A percentile compares a stretch with the other conserved stretches of the same genome.
Evolutionary conservation across 805 yeast genomes (phyloP).

Genomic region (Diddensiella caesifluorescens): DNA sequence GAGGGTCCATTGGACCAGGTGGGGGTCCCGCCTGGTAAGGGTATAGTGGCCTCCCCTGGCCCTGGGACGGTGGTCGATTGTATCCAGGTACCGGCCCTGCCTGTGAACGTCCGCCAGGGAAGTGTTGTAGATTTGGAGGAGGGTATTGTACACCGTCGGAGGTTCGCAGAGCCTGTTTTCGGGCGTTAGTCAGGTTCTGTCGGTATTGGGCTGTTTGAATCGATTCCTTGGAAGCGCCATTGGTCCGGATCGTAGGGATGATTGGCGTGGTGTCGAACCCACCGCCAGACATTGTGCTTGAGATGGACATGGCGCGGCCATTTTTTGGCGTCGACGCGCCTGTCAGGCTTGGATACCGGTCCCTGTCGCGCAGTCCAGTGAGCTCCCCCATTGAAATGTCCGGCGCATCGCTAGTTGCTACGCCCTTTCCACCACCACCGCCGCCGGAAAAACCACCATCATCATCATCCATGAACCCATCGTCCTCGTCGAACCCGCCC

Average conservation of each 20-base stretch:
- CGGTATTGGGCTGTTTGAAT: constrained; percentile 17
- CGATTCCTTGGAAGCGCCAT: constrained; percentile 9
- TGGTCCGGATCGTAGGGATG: constrained; percentile 28
- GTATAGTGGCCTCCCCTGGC: constrained; percentile 4
- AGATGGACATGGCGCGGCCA: constrained; percentile 29
- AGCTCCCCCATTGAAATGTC: constrained; percentile 24
- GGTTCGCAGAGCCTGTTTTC: constrained; percentile 20
- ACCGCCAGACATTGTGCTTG: constrained; percentile 24
- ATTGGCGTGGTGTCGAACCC: constrained; percentile 34
- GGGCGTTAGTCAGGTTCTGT: constrained; percentile 20
- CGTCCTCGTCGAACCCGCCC: not conserved
- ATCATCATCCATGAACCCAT: constrained; percentile 7
- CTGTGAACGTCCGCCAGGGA: not conserved
- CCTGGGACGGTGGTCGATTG: constrained; percentile 5
- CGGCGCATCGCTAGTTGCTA: constrained; percentile 22
- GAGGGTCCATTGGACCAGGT: constrained; percentile 9
- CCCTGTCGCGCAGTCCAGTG: constrained; percentile 30
- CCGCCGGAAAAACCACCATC: constrained; percentile 20
- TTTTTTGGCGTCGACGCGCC: not conserved
- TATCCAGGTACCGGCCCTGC: constrained; percentile 15
- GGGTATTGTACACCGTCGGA: constrained; percentile 18
- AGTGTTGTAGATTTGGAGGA: not conserved
- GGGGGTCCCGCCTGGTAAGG: constrained; percentile 13
- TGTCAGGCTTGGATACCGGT: constrained; percentile 30
- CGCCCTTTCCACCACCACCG: constrained; percentile 26